These are phyloP conservation scores for Trifolium subterraneum DNA, from an alignment of 306 rosid genomes.

Conservation along the genomic window DNA sequence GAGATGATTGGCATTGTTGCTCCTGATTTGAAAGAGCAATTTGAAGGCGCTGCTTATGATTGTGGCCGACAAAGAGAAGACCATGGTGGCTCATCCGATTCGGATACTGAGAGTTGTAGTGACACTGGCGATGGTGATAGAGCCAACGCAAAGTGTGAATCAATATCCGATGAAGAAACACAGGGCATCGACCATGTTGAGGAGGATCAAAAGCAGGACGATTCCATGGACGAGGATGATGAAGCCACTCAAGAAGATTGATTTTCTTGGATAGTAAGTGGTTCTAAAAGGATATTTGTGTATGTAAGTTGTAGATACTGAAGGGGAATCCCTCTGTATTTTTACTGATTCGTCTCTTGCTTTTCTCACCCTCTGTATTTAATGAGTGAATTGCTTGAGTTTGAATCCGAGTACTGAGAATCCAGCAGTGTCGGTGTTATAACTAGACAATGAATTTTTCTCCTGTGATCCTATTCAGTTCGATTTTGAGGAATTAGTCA, in stretches of 20 bases:
- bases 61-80: conserved; percentile 46
- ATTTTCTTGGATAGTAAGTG: conserved; percentile 53
- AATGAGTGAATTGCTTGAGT: not conserved
- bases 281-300: not conserved
- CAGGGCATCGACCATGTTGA: conserved; percentile 54
- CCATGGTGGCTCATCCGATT: conserved; percentile 45
- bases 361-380: not conserved
- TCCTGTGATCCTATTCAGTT: not conserved
- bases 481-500: not conserved
- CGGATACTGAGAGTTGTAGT: conserved; percentile 65
- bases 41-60: conserved; percentile 52
- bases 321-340: conserved; percentile 35
- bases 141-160: conserved; percentile 47
- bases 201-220: conserved; percentile 52
- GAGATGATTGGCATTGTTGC: conserved; percentile 94
- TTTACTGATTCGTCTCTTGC: not conserved
- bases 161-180: conserved; percentile 75
- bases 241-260: conserved; percentile 66
- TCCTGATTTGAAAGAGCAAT: conserved; percentile 77
- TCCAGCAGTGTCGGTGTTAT: not conserved
- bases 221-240: conserved; percentile 74
- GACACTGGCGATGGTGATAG: conserved; percentile 45
- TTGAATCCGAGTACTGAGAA: not conserved
- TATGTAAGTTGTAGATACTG: conserved; percentile 36
- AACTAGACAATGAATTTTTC: not conserved